These are phyloP conservation scores for Lasiodiplodia hormozganensis DNA, from an alignment of 2,329 filamentous ascomycete genomes.

Conservation along the genomic window DNA sequence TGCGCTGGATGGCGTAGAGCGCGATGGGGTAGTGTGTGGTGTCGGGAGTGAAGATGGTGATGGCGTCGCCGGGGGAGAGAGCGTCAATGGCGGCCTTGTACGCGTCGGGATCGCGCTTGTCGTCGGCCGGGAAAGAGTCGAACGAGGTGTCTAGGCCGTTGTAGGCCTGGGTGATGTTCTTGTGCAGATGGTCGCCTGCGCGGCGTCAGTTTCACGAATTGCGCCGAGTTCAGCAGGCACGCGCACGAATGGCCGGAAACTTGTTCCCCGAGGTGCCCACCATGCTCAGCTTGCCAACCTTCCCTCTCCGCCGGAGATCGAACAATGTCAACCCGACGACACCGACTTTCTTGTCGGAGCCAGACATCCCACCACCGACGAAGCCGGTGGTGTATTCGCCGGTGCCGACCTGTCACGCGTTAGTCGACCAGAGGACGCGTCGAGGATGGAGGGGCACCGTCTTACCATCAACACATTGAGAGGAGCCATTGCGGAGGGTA, in stretches of 20 bases:
- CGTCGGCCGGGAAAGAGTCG: constrained; percentile 78
- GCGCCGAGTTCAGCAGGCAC: background rate
- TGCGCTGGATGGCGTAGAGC: constrained; percentile 85
- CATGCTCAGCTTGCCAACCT: constrained; percentile 87
- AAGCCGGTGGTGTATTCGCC: constrained; percentile 92
- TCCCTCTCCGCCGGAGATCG: constrained; percentile 85
- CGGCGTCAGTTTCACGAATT: background rate
- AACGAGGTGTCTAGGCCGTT: constrained; percentile 89
- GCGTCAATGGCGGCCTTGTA: constrained; percentile 91
- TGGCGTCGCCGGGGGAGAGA: constrained; percentile 80
- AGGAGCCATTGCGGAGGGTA: constrained; percentile 51
- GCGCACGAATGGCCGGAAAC: constrained; percentile 86
- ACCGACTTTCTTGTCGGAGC: constrained; percentile 94
- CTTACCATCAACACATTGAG: constrained; percentile 57
- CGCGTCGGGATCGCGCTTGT: constrained; percentile 75
- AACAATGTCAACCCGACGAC: constrained; percentile 91
- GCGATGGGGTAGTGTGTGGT: constrained; percentile 93
- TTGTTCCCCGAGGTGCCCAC: constrained; percentile 88
- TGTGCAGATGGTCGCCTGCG: constrained; percentile 79
- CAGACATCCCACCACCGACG: constrained; percentile 81
- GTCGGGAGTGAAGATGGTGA: constrained; percentile 96
- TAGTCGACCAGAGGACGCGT: background rate
- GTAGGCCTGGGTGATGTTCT: constrained; percentile 88
- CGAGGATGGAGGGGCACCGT: constrained; percentile 6
- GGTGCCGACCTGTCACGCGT: constrained; percentile 70